A percentile compares a stretch with the other conserved stretches of the same genome.
phyloP scores from a whole-genome alignment of 768 basidiomycete species.

The Sarcodon sp. region DNA sequence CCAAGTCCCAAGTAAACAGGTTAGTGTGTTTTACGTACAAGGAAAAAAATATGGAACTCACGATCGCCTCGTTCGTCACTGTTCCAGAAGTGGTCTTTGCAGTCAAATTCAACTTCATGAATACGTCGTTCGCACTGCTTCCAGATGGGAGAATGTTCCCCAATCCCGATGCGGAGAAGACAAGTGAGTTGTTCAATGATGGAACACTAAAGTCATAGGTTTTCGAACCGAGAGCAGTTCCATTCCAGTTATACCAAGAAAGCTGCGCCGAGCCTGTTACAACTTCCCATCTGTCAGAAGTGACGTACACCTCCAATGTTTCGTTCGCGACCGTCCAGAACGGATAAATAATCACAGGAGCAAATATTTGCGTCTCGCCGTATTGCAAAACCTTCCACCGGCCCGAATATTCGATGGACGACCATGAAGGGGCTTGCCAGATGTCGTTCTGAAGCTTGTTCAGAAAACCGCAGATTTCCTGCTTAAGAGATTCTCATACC shows the following conservation, averaged over 20 bases:
- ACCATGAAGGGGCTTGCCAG: constrained; percentile 48
- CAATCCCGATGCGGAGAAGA: constrained; percentile 27
- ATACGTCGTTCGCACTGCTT: constrained; percentile 28
- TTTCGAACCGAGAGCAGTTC: constrained; percentile 24
- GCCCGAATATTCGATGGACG: constrained; percentile 41
- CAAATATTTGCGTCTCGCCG: constrained; percentile 28
- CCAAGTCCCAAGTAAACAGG: not conserved
- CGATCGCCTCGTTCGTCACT: constrained; percentile 39
- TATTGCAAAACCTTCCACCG: constrained; percentile 50
- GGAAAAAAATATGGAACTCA: constrained; percentile 15
- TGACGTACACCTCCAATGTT: constrained; percentile 33
- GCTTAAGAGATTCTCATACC: not conserved
- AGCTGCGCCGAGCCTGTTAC: constrained; percentile 33
- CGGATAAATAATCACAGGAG: constrained; percentile 36
- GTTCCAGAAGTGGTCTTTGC: constrained; percentile 25
- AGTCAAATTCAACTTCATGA: constrained; percentile 37
- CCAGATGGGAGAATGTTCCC: constrained; percentile 31
- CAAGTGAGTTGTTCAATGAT: constrained; percentile 34
- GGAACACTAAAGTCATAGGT: constrained; percentile 29
- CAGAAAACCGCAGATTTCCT: no score
- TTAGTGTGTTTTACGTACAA: not conserved
- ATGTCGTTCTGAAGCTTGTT: constrained; percentile 27
- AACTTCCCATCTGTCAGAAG: constrained; percentile 36
- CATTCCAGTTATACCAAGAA: constrained; percentile 48
- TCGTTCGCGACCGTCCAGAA: constrained; percentile 41